A percentile compares a stretch with the other conserved stretches of the same genome.
phyloP scores from a whole-genome alignment of 768 basidiomycete species.

The Xerocomus potaroensis region DNA sequence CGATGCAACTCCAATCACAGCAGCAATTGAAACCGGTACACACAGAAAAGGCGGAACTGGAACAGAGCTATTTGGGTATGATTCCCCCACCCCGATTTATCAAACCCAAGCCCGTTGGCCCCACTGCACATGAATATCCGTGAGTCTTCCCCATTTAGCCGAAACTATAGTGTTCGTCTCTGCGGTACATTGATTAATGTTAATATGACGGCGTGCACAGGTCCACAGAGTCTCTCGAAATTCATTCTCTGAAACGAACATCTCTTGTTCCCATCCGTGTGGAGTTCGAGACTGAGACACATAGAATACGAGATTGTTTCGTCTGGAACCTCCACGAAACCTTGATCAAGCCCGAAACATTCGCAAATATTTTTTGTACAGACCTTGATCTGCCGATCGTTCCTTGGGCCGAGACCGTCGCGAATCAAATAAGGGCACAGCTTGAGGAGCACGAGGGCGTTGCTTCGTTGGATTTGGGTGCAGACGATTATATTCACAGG shows the following conservation, averaged over 20 bases:
- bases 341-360: constrained; percentile 79
- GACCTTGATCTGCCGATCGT: constrained; percentile 75
- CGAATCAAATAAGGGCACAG: constrained; percentile 86
- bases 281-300: constrained; percentile 90
- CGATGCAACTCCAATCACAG: constrained; percentile 14
- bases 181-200: constrained; percentile 13
- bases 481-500: constrained; percentile 25
- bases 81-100: constrained; percentile 80
- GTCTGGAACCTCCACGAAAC: constrained; percentile 92
- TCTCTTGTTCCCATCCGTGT: constrained; percentile 88
- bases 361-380: constrained; percentile 81
- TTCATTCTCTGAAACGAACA: constrained; percentile 50
- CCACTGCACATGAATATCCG: constrained; percentile 70
- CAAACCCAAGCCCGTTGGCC: constrained; percentile 49
- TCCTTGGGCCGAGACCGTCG: constrained; percentile 73
- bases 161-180: constrained; percentile 11
- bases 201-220: constrained; percentile 37
- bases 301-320: constrained; percentile 91
- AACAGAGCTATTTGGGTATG: constrained; percentile 87
- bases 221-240: constrained; percentile 57
- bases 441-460: constrained; percentile 86
- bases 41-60: constrained; percentile 56
- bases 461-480: constrained; percentile 69
- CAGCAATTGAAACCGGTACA: constrained; percentile 19
- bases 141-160: constrained; percentile 40